A percentile compares a stretch with the other conserved stretches of the same genome.
Conservation (phyloP, 1,284 basidiomycete genomes). For the Apiotrichum gamsii region DNA sequence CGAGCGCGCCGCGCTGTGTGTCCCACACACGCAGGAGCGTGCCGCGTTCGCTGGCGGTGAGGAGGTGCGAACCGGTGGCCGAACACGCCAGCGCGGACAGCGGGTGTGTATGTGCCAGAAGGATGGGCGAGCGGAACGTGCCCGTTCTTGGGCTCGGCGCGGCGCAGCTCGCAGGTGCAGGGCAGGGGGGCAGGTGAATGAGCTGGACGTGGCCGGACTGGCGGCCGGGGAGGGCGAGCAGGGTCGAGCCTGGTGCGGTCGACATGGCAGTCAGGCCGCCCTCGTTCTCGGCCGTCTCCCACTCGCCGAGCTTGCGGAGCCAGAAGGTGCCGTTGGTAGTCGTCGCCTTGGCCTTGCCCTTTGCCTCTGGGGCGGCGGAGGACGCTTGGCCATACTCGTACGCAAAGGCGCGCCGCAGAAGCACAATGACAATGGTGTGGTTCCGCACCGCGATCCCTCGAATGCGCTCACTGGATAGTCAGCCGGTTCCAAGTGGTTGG, state of each 20-base stretch:
- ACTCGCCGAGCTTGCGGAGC: conserved; percentile 64
- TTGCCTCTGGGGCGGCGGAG: conserved; percentile 14
- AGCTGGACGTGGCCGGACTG: conserved; percentile 88
- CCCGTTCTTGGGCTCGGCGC: conserved; percentile 5
- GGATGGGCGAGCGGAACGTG: conserved; percentile 56
- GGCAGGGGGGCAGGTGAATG: conserved; percentile 74
- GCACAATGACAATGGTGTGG: conserved; percentile 75
- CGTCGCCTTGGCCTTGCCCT: conserved; percentile 11
- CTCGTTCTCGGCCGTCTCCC: conserved; percentile 84
- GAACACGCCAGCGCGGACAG: conserved; percentile 72
- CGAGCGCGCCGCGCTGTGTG: conserved; percentile 62
- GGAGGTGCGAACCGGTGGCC: conserved; percentile 69
- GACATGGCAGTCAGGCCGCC: conserved; percentile 76
- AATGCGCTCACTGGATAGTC: conserved; percentile 62
- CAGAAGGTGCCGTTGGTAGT: conserved; percentile 23
- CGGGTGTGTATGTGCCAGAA: conserved; percentile 75
- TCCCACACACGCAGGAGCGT: conserved; percentile 90
- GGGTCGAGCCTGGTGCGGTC: conserved; percentile 65
- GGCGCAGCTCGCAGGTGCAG: conserved; percentile 7
- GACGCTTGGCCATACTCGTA: conserved; percentile 60
- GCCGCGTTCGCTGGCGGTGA: conserved; percentile 77
- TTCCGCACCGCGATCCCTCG: conserved; percentile 71
- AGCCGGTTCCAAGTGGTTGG: background rate
- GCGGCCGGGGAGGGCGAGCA: conserved; percentile 79
- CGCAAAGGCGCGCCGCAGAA: conserved; percentile 69